phyloP scores from a whole-genome alignment of 1,139 yeast species.

The Geotrichum phurueaensis region DNA sequence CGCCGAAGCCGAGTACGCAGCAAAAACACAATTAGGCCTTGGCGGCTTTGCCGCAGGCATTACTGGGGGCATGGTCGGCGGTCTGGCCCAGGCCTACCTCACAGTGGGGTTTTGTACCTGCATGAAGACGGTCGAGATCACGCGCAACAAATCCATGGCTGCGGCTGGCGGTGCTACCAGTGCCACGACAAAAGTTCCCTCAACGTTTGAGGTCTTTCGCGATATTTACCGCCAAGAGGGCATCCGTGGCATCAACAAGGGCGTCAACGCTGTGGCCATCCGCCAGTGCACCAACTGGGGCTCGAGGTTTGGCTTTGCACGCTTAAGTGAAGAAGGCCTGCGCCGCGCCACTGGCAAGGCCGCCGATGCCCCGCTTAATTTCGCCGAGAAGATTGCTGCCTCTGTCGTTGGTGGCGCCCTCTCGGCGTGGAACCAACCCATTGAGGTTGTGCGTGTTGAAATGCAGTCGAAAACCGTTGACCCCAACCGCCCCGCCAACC shows the following conservation, averaged over 20 bases:
- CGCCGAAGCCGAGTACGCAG: constrained; percentile 81
- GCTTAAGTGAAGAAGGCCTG: constrained; percentile 85
- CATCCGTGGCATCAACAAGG: constrained; percentile 88
- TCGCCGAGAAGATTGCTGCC: constrained; percentile 77
- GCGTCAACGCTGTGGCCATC: constrained; percentile 97
- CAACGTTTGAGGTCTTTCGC: constrained; percentile 78
- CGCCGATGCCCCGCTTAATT: constrained; percentile 52
- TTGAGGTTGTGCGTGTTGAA: constrained; percentile 94
- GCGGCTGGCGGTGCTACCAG: constrained; percentile 49
- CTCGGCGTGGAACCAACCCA: constrained; percentile 98
- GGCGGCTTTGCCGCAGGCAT: constrained; percentile 78
- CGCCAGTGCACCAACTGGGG: constrained; percentile 99
- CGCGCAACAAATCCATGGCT: constrained; percentile 75
- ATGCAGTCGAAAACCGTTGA: constrained; percentile 92
- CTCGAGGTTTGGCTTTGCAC: constrained; percentile 85
- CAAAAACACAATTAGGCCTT: constrained; percentile 54
- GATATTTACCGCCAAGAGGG: constrained; percentile 84
- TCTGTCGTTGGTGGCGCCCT: constrained; percentile 94
- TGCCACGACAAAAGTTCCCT: constrained; percentile 45
- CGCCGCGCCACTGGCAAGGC: constrained; percentile 57
- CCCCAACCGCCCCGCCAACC: constrained; percentile 91
- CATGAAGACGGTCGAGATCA: constrained; percentile 96
- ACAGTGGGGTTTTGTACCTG: constrained; percentile 98
- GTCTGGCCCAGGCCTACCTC: constrained; percentile 90
- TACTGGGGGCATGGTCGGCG: constrained; percentile 93